Evolutionary conservation across 805 yeast species (phyloP).

Genomic region (Candida dajiaensis): DNA sequence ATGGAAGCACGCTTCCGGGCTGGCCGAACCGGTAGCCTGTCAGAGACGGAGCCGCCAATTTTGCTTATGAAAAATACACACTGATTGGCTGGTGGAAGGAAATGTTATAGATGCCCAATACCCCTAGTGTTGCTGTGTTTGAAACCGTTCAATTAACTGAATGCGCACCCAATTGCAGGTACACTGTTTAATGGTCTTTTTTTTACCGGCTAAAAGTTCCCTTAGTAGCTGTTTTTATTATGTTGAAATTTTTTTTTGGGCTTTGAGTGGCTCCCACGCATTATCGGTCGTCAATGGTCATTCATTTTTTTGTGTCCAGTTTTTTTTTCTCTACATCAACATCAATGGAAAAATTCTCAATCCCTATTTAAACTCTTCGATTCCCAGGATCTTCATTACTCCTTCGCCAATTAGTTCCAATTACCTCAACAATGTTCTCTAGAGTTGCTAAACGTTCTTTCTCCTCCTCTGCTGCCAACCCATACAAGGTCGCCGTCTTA

Average conservation of each 20-base stretch:
- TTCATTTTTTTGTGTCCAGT: background rate
- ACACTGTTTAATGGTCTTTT: background rate
- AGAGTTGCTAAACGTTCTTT: slow-evolving; percentile 56
- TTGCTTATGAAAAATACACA: background rate
- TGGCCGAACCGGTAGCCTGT: background rate
- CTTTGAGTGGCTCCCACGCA: background rate
- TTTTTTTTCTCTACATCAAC: background rate
- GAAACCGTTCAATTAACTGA: too few species aligned
- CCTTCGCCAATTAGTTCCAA: background rate
- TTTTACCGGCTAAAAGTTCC: background rate
- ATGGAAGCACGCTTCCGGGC: background rate
- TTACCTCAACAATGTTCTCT: slow-evolving; percentile 40
- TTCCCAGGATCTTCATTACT: background rate
- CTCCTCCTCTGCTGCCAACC: slow-evolving; percentile 58
- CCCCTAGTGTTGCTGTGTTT: too few species aligned
- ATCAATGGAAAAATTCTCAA: background rate
- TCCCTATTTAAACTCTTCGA: background rate
- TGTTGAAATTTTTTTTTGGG: background rate
- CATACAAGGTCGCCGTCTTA: slow-evolving; percentile 74
- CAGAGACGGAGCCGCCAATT: background rate
- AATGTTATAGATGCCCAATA: too few species aligned
- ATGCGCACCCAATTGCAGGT: background rate
- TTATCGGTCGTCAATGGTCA: background rate
- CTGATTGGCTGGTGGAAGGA: background rate
- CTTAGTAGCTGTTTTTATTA: background rate